phyloP scores from a whole-genome alignment of 1,284 basidiomycete genomes.

The Porphyrellus sp. region DNA sequence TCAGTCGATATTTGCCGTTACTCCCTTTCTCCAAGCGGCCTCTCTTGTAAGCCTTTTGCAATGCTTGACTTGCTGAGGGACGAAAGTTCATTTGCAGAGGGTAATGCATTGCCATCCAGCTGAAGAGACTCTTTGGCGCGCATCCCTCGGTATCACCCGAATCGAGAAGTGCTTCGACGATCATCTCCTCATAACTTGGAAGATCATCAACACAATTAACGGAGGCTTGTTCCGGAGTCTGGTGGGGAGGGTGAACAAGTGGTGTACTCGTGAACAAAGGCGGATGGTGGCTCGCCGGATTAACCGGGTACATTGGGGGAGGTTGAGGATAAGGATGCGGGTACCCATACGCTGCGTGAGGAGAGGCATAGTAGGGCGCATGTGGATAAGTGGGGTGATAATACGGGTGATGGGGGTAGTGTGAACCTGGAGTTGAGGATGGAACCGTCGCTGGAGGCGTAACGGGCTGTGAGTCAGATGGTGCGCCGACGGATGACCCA shows the following conservation, averaged over 20 bases:
- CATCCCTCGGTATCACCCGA: constrained; percentile 64
- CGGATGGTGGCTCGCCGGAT: constrained; percentile 30
- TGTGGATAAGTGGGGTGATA: constrained; percentile 56
- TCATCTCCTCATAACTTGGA: constrained; percentile 85
- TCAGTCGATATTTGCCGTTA: constrained; percentile 69
- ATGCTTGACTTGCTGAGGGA: constrained; percentile 77
- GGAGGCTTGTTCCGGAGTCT: constrained; percentile 21
- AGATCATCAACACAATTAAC: constrained; percentile 52
- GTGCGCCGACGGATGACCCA: constrained; percentile 11
- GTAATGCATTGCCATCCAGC: constrained; percentile 75
- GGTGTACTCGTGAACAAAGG: constrained; percentile 30
- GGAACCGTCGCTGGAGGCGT: constrained; percentile 27
- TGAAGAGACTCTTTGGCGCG: constrained; percentile 74
- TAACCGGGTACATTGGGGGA: constrained; percentile 33
- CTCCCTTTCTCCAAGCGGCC: constrained; percentile 70
- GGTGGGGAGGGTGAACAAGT: constrained; percentile 24
- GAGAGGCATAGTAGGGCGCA: constrained; percentile 51
- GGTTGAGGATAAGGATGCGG: constrained; percentile 44
- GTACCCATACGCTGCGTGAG: constrained; percentile 36
- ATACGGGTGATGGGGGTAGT: constrained; percentile 49
- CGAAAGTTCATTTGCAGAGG: constrained; percentile 83
- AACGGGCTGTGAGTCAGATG: constrained; percentile 19
- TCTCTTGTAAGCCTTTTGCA: constrained; percentile 77
- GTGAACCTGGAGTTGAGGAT: constrained; percentile 38
- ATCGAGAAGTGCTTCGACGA: constrained; percentile 69